Conservation (phyloP, 2,329 filamentous ascomycete species). For the Aspergillus chevalieri region DNA sequence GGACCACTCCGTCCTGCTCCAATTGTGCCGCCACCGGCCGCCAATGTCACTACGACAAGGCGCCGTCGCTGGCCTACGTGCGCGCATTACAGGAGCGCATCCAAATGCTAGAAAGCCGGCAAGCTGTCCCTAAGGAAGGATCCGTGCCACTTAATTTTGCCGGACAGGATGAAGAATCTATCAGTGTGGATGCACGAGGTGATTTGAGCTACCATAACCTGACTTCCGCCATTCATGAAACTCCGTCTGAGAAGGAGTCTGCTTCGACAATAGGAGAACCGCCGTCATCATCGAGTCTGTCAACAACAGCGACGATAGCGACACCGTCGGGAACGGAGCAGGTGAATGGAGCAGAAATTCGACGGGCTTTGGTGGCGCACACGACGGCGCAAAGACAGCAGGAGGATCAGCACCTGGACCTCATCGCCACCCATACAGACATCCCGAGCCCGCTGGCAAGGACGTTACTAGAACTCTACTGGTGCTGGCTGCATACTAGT, state of each 20-base stretch:
- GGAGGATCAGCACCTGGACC: conserved; percentile 2
- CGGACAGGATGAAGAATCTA: background rate
- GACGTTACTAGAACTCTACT: conserved; percentile 22
- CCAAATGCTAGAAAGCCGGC: background rate
- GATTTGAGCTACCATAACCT: conserved; percentile 4
- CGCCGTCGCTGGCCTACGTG: conserved; percentile 5
- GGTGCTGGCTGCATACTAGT: conserved; percentile 23
- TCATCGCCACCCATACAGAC: conserved; percentile 14
- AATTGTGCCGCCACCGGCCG: conserved; percentile 1
- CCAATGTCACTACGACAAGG: conserved; percentile 4
- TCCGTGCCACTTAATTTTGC: background rate
- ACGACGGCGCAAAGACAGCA: conserved; percentile 2
- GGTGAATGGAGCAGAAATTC: background rate
- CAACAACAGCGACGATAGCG: background rate
- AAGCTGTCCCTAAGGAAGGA: background rate
- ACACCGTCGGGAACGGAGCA: background rate
- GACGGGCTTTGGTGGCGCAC: conserved; percentile 2
- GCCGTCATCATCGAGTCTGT: background rate
- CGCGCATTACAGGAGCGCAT: conserved; percentile 3
- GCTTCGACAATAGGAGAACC: background rate
- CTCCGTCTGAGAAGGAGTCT: background rate
- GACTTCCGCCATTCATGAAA: conserved; percentile 5
- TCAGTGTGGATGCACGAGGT: conserved; percentile 1
- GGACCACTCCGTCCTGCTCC: conserved; percentile 1
- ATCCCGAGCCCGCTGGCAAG: conserved; percentile 17